A percentile compares a stretch with the other conserved stretches of the same genome.
Evolutionary conservation across 495 filamentous ascomycete genomes (phyloP).

Genomic region (Neurospora intermedia): DNA sequence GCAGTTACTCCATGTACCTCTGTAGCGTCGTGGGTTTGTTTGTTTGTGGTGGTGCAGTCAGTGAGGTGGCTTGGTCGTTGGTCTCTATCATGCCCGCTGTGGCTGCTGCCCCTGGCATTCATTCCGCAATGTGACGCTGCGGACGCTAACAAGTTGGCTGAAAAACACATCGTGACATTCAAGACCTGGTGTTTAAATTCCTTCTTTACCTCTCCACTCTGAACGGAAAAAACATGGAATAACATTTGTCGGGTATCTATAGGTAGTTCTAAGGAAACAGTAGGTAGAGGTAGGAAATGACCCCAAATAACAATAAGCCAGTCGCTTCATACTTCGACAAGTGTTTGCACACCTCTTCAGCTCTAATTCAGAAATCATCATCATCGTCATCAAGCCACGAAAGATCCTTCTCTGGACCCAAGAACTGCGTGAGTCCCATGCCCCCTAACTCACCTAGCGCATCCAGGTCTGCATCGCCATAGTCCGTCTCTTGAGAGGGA

Average conservation of each 20-base stretch:
- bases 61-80: background rate
- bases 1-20: no score
- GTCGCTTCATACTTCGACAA: background rate
- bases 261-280: background rate
- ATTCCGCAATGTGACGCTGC: background rate
- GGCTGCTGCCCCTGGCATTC: background rate
- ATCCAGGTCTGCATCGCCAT: slow-evolving; percentile 28
- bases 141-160: background rate
- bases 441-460: slow-evolving; percentile 6
- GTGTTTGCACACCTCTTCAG: no score
- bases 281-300: background rate
- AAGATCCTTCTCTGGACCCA: background rate
- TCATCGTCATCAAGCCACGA: background rate
- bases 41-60: background rate
- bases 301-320: background rate
- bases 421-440: background rate
- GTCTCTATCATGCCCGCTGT: background rate
- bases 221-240: no score
- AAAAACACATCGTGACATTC: background rate
- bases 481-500: slow-evolving; percentile 32
- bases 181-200: background rate
- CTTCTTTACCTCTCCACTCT: no score
- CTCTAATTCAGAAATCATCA: background rate
- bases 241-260: background rate
- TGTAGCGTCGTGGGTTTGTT: background rate